Evolutionary conservation across 371 early-diverging fungal species (phyloP).

Genomic region (Syncephalastrum contaminatum): DNA sequence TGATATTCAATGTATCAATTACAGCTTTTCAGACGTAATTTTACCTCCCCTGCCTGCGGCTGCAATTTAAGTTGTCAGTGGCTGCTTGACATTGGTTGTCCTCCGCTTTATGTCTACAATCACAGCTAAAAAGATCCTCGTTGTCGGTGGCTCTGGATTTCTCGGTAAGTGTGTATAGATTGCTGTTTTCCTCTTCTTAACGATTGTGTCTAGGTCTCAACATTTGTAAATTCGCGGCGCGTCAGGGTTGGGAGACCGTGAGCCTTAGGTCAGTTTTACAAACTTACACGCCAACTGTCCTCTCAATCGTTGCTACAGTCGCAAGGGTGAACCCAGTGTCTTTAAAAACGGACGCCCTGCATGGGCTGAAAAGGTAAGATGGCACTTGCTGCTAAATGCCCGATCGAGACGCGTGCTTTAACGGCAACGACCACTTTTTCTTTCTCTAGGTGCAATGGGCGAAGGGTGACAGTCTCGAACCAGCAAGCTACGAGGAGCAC

Average conservation of each 20-base stretch:
- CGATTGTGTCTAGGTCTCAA: constrained; percentile 37
- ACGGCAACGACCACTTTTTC: background rate
- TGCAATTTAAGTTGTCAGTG: too few relatives aligned
- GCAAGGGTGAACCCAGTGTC: constrained; percentile 47
- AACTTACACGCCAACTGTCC: background rate
- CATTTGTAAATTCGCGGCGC: constrained; percentile 64
- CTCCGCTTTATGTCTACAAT: too few relatives aligned
- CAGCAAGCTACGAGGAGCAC: constrained; percentile 52
- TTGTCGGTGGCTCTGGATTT: constrained; percentile 76
- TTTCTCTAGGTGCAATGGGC: constrained; percentile 56
- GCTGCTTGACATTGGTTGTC: too few relatives aligned
- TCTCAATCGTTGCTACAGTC: constrained; percentile 26
- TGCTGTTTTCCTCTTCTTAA: background rate
- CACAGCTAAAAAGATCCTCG: constrained; percentile 55
- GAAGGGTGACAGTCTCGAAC: constrained; percentile 65
- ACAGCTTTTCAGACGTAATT: too few relatives aligned
- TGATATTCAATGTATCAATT: too few relatives aligned
- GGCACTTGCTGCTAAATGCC: background rate
- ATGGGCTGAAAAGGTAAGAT: constrained; percentile 44
- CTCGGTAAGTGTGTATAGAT: constrained; percentile 44
- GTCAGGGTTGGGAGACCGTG: constrained; percentile 73
- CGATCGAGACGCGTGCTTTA: background rate
- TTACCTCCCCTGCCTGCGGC: too few relatives aligned
- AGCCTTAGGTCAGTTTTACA: constrained; percentile 60
- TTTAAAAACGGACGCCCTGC: constrained; percentile 31